These are phyloP conservation scores for Luvunga scandens DNA, from an alignment of 345 rosid species.

Conservation along the genomic window DNA sequence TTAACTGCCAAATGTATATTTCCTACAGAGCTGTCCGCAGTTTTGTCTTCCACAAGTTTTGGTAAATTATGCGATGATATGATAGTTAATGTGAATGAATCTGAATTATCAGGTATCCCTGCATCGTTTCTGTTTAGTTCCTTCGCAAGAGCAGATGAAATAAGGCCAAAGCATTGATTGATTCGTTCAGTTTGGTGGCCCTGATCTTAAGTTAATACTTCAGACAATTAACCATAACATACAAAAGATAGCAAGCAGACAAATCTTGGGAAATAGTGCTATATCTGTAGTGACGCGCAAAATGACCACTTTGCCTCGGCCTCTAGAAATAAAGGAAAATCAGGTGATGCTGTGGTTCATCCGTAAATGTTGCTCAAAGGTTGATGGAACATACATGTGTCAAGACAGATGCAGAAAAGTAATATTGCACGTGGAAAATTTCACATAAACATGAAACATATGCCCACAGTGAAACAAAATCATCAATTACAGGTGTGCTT, in stretches of 20 bases:
- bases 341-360: background rate
- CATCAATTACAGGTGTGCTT: background rate
- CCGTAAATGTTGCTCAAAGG: background rate
- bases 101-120: background rate
- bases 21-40: background rate
- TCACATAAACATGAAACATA: background rate
- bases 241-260: background rate
- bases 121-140: background rate
- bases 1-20: constrained; percentile 17
- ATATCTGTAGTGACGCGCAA: background rate
- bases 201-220: background rate
- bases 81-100: background rate
- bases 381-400: background rate
- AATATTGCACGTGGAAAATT: background rate
- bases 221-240: background rate
- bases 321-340: background rate
- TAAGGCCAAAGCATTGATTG: background rate
- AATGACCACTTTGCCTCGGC: background rate
- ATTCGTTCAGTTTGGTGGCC: background rate
- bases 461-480: background rate
- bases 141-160: background rate
- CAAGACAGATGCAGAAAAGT: background rate
- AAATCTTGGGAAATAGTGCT: background rate
- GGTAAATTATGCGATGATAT: background rate
- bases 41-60: background rate